Evolutionary conservation across 1,139 yeast species (phyloP), one percentile per base, ranked within the genome.

Genomic region (Blastobotrys buckinghamii): DNA sequence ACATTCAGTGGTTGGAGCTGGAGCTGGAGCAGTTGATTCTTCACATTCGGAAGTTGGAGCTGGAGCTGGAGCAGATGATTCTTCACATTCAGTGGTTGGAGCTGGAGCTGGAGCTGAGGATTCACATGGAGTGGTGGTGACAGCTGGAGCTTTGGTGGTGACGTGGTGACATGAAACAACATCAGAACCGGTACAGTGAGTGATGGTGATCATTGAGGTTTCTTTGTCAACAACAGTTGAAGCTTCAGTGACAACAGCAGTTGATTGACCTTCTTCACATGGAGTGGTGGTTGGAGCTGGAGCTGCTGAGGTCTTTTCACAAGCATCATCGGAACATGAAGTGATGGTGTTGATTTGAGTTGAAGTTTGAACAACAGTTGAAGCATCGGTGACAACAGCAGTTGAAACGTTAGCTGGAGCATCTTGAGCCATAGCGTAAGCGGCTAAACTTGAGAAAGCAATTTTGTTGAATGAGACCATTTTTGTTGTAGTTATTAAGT

Each of bases 131-230:
- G 45, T 36, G 32, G 45, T 20, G 13, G 45, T n/a, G 20, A 44
- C 37, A 22, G 42, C 36, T 41, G 49, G 45, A 29, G 50, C 44
- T 49, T 54, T 34, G 22, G 54, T 41, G 47, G 60, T 55, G 47
- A 56, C 54, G 54, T 54, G 50, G 54, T 57, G 59, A 50, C 60
- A 57, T 20, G 54, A 49, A 35, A 55, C 59, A 47, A 57, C 54
- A 50, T 56, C 51, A 39, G 57, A 52, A 39, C 58, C 58, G 46
- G 61, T 53, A 52, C 59, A 57, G 42, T 48, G 45, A 49, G 59
- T 57, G 42, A 41, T 32, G 42, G 56, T 51, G 47, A 47, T 45
- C 47, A 52, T 30, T 39, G 51, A 29, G 33, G 53, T 42, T 41
- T 51, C 44, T 41, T 54, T 45, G 30, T 45, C 47, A 39, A 48